A percentile compares a stretch with the other conserved stretches of the same genome.
phyloP scores from a whole-genome alignment of 208 protist genomes.

The Leishmania mexicana region DNA sequence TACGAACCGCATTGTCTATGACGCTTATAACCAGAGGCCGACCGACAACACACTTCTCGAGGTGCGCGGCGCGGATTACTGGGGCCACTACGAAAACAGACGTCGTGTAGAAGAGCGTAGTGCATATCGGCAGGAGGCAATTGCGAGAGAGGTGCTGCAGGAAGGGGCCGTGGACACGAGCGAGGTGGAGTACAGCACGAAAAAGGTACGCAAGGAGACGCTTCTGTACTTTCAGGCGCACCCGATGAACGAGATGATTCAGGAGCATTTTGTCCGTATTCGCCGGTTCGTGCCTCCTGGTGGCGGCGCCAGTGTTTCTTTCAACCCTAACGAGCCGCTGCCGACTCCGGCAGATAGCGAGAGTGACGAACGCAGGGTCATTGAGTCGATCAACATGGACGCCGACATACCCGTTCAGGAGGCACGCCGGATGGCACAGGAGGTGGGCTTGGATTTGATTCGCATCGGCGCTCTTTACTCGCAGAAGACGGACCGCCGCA shows the following conservation, averaged over 20 bases:
- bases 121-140: slow-evolving; percentile 36
- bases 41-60: slow-evolving; percentile 45
- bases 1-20: slow-evolving; percentile 38
- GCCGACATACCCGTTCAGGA: slow-evolving; percentile 74
- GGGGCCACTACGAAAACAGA: slow-evolving; percentile 52
- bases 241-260: slow-evolving; percentile 92
- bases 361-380: background rate
- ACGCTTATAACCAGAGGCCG: slow-evolving; percentile 75
- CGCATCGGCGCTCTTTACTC: slow-evolving; percentile 75
- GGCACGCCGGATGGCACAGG: slow-evolving; percentile 75
- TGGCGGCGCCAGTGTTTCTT: slow-evolving; percentile 30
- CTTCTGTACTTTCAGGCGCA: slow-evolving; percentile 86
- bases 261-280: slow-evolving; percentile 84
- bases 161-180: slow-evolving; percentile 82
- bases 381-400: slow-evolving; percentile 54
- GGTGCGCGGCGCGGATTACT: slow-evolving; percentile 78
- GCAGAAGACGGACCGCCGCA: slow-evolving; percentile 69
- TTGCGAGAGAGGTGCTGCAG: slow-evolving; percentile 54
- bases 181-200: slow-evolving; percentile 65
- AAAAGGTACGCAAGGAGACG: slow-evolving; percentile 74
- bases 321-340: slow-evolving; percentile 34
- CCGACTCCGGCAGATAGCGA: slow-evolving; percentile 5
- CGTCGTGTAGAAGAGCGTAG: slow-evolving; percentile 47
- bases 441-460: slow-evolving; percentile 82
- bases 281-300: slow-evolving; percentile 46